A percentile compares a stretch with the other conserved stretches of the same genome.
Conservation (phyloP, 164 flowering plant genomes). For the Nymphaea thermarum region DNA sequence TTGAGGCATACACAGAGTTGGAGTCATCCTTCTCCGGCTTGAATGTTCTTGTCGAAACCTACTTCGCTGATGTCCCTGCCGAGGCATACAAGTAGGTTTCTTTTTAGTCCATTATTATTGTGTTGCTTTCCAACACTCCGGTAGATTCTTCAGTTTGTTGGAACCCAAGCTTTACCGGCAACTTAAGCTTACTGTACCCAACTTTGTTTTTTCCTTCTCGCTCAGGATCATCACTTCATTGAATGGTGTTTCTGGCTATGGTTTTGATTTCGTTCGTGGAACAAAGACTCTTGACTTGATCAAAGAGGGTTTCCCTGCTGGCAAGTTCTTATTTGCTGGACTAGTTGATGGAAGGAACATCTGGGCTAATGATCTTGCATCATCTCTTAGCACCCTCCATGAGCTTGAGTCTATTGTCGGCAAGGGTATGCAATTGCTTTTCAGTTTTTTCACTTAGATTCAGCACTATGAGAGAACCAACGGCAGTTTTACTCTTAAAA, state of each 20-base stretch:
- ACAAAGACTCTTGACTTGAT: conserved; percentile 41
- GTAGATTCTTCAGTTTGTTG: too few species aligned
- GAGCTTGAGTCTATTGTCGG: conserved; percentile 71
- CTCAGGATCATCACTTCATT: conserved; percentile 28
- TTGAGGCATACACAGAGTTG: conserved; percentile 42
- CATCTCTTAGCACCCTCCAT: conserved; percentile 47
- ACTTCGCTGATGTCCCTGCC: conserved; percentile 59
- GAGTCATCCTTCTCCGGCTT: conserved; percentile 44
- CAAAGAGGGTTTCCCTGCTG: conserved; percentile 36
- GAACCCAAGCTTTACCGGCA: too few species aligned
- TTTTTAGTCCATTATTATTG: background rate
- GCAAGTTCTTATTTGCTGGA: conserved; percentile 40
- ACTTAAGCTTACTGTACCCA: too few species aligned
- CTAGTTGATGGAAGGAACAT: conserved; percentile 96
- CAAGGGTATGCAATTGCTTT: conserved; percentile 35
- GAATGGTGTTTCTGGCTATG: conserved; percentile 47
- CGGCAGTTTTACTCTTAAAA: too few species aligned
- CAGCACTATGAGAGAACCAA: too few species aligned
- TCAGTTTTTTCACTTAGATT: background rate
- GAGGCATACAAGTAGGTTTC: conserved; percentile 29
- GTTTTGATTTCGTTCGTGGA: conserved; percentile 60
- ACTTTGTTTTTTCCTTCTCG: background rate
- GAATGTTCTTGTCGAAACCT: conserved; percentile 44
- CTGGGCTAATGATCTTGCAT: conserved; percentile 88
- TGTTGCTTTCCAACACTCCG: background rate